Conservation (phyloP, 805 yeast species). For the Starmerella powellii region DNA sequence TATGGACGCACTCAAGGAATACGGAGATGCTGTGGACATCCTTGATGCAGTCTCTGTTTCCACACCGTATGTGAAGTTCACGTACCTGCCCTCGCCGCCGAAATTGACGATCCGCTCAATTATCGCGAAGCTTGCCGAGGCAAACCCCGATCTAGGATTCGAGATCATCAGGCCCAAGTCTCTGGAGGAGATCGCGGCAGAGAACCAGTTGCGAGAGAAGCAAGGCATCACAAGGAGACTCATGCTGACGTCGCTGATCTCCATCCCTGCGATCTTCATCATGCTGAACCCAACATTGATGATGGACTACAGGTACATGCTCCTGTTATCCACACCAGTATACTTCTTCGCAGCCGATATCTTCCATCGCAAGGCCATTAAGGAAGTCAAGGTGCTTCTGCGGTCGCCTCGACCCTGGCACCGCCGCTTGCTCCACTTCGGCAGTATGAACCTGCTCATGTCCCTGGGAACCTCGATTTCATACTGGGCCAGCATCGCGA, state of each 20-base stretch:
- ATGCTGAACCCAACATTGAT: constrained; percentile 52
- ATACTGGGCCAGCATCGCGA: constrained; percentile 52
- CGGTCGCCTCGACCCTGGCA: constrained; percentile 29
- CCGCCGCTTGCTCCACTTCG: constrained; percentile 52
- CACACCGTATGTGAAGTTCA: constrained; percentile 49
- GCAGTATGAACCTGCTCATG: constrained; percentile 68
- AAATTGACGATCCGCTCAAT: constrained; percentile 43
- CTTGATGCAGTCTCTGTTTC: constrained; percentile 44
- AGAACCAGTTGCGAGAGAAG: constrained; percentile 22
- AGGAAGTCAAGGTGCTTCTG: constrained; percentile 41
- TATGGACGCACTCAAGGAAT: constrained; percentile 37
- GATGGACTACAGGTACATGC: constrained; percentile 37
- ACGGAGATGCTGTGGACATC: constrained; percentile 47
- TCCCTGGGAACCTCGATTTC: constrained; percentile 62
- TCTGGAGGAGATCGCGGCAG: constrained; percentile 53
- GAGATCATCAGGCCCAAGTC: constrained; percentile 43
- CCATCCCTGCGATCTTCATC: constrained; percentile 48
- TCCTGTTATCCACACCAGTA: constrained; percentile 56
- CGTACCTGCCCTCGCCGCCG: constrained; percentile 50
- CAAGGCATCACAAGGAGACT: constrained; percentile 39
- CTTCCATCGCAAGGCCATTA: constrained; percentile 55
- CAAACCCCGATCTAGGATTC: constrained; percentile 40
- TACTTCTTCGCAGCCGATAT: constrained; percentile 64
- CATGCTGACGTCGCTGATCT: constrained; percentile 35
- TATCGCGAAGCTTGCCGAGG: constrained; percentile 37